A percentile compares a stretch with the other conserved stretches of the same genome.
phyloP scores from a whole-genome alignment of 2,329 filamentous ascomycete species.

The Neurospora crassa region DNA sequence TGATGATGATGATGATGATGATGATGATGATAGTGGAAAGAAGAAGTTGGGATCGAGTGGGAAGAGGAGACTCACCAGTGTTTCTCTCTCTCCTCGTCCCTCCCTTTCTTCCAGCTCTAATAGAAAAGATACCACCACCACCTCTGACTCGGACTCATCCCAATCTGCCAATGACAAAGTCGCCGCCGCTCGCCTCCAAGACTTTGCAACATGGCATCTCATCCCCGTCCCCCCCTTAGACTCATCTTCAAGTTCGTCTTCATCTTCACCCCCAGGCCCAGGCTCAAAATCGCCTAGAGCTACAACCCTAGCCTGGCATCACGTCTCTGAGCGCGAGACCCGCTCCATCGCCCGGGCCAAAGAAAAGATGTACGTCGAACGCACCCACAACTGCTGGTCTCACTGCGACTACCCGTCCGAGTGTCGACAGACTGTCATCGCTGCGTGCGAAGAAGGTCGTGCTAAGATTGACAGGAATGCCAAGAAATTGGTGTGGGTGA shows the following conservation, averaged over 20 bases:
- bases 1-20: too few species aligned
- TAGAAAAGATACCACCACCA: neutral
- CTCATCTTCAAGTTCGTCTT: neutral
- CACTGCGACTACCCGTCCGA: slow-evolving; percentile 22
- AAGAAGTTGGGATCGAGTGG: neutral
- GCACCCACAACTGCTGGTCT: slow-evolving; percentile 17
- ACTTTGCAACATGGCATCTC: slow-evolving; percentile 7
- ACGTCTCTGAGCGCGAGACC: neutral
- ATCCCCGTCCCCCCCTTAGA: neutral
- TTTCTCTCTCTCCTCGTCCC: neutral
- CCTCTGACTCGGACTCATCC: neutral
- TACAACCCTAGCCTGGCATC: neutral
- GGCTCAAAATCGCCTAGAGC: neutral
- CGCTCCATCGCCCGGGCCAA: slow-evolving; percentile 5
- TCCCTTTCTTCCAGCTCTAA: neutral
- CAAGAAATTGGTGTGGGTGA: slow-evolving; percentile 1
- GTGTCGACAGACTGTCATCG: slow-evolving; percentile 14
- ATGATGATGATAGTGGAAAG: neutral
- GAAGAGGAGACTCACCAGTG: neutral
- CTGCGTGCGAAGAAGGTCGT: slow-evolving; percentile 8
- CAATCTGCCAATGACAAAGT: neutral
- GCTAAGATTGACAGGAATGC: slow-evolving; percentile 4
- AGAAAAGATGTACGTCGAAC: slow-evolving; percentile 13
- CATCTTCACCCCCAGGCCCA: neutral
- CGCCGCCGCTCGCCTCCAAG: neutral